These are phyloP conservation scores for Massariosphaeria phaeospora DNA, from an alignment of 495 filamentous ascomycete genomes.

Conservation along the genomic window DNA sequence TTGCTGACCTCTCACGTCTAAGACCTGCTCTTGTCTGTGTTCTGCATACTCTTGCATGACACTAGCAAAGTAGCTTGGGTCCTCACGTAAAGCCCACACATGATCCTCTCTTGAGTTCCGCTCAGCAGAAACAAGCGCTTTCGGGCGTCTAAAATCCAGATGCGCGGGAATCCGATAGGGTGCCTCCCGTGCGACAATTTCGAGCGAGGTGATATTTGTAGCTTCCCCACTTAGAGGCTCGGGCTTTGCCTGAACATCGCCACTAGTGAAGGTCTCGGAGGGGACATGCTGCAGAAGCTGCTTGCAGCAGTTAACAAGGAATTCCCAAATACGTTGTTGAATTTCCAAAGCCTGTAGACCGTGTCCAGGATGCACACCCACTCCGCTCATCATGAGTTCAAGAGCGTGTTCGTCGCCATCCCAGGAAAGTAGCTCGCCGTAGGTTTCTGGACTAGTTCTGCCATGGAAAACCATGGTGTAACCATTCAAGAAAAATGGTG, in stretches of 20 bases:
- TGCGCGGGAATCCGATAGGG: slow-evolving; percentile 44
- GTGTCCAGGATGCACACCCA: slow-evolving; percentile 41
- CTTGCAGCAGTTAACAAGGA: slow-evolving; percentile 43
- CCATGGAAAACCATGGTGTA: slow-evolving; percentile 38
- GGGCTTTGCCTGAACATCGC: slow-evolving; percentile 32
- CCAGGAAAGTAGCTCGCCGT: slow-evolving; percentile 45
- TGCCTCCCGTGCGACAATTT: slow-evolving; percentile 41
- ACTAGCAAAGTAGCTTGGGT: slow-evolving; percentile 49
- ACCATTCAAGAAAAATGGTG: slow-evolving; percentile 38
- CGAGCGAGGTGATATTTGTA: slow-evolving; percentile 33
- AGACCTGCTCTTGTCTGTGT: slow-evolving; percentile 41
- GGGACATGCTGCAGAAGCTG: slow-evolving; percentile 43
- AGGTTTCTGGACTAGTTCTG: slow-evolving; percentile 34
- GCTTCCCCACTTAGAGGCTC: slow-evolving; percentile 29
- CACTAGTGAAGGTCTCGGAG: slow-evolving; percentile 26
- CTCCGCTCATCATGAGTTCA: slow-evolving; percentile 30
- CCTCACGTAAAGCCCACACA: slow-evolving; percentile 49
- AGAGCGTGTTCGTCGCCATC: slow-evolving; percentile 41
- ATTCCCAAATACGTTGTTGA: slow-evolving; percentile 43
- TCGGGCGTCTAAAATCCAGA: slow-evolving; percentile 43
- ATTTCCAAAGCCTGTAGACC: slow-evolving; percentile 47
- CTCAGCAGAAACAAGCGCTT: slow-evolving; percentile 41
- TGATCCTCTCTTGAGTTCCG: slow-evolving; percentile 45
- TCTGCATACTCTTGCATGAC: slow-evolving; percentile 39
- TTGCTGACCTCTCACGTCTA: slow-evolving; percentile 32